Conservation (phyloP, 1,284 basidiomycete genomes). For the Fomitopsis betulina region DNA sequence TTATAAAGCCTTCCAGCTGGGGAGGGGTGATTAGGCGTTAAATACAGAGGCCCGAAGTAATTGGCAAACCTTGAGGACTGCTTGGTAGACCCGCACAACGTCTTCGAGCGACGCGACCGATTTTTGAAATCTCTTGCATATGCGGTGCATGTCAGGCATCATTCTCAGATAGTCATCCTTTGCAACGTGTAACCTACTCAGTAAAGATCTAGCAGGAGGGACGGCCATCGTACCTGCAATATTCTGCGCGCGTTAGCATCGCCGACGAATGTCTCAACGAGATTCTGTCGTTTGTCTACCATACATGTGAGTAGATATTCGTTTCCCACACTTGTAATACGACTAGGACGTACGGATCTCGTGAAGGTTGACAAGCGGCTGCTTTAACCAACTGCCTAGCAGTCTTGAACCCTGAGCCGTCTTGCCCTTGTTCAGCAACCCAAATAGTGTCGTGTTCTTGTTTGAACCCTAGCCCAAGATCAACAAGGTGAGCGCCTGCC, state of each 20-base stretch:
- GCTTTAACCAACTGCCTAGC: constrained; percentile 93
- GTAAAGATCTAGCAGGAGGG: background rate
- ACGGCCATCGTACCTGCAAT: constrained; percentile 53
- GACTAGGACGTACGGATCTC: constrained; percentile 72
- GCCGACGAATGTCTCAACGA: constrained; percentile 86
- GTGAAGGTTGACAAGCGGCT: constrained; percentile 92
- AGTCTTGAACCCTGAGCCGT: constrained; percentile 94
- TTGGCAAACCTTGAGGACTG: constrained; percentile 54
- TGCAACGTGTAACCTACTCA: background rate
- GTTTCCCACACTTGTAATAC: background rate
- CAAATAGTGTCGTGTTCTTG: constrained; percentile 87
- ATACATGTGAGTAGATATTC: background rate
- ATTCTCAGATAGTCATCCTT: constrained; percentile 84
- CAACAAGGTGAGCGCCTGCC: background rate
- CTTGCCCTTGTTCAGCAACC: constrained; percentile 92
- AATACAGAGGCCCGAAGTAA: background rate
- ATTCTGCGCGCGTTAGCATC: constrained; percentile 70
- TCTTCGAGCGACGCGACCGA: constrained; percentile 86
- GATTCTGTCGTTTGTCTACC: constrained; percentile 75
- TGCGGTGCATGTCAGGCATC: constrained; percentile 94
- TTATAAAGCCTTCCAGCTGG: constrained; percentile 76
- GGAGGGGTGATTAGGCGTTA: background rate
- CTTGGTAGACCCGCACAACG: constrained; percentile 95
- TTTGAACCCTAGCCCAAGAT: constrained; percentile 37
- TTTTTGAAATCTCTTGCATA: constrained; percentile 92